A percentile compares a stretch with the other conserved stretches of the same genome.
Conservation (phyloP, 2,329 filamentous ascomycete genomes). For the Paraphoma sp. region DNA sequence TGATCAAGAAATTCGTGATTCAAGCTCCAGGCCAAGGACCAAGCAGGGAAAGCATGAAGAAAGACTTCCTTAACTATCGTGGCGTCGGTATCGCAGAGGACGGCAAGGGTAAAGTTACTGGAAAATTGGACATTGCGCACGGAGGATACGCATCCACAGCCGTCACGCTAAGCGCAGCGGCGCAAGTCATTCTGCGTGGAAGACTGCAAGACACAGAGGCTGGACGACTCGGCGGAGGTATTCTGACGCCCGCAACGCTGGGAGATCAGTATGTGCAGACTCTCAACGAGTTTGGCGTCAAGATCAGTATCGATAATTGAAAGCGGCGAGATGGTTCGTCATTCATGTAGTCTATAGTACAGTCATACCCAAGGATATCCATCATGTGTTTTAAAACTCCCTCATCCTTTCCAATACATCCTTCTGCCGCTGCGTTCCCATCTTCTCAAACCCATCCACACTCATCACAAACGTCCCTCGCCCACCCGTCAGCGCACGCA, state of each 20-base stretch:
- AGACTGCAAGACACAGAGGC: slow-evolving; percentile 55
- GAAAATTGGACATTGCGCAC: slow-evolving; percentile 63
- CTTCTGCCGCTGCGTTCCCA: slow-evolving; percentile 67
- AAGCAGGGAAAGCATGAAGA: slow-evolving; percentile 59
- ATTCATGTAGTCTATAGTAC: not conserved
- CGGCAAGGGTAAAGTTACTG: slow-evolving; percentile 60
- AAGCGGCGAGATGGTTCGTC: not conserved
- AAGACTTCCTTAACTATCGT: slow-evolving; percentile 68
- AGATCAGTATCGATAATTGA: slow-evolving; percentile 50
- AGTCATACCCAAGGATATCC: too few species aligned
- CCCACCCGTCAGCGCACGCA: slow-evolving; percentile 87
- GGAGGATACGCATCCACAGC: slow-evolving; percentile 73
- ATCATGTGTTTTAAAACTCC: slow-evolving; percentile 24
- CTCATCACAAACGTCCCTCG: slow-evolving; percentile 79
- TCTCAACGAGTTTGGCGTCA: slow-evolving; percentile 66
- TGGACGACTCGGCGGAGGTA: slow-evolving; percentile 66
- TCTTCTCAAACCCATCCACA: slow-evolving; percentile 73
- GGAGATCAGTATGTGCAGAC: slow-evolving; percentile 72
- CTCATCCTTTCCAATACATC: slow-evolving; percentile 54
- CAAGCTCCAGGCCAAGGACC: slow-evolving; percentile 41
- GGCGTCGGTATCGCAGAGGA: slow-evolving; percentile 66
- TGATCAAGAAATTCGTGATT: slow-evolving; percentile 38
- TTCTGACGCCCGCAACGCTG: slow-evolving; percentile 75
- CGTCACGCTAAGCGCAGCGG: slow-evolving; percentile 68
- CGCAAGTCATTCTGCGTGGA: slow-evolving; percentile 69